phyloP scores from a whole-genome alignment of 2,329 filamentous ascomycete genomes.

The Pezizomycotina sp. region DNA sequence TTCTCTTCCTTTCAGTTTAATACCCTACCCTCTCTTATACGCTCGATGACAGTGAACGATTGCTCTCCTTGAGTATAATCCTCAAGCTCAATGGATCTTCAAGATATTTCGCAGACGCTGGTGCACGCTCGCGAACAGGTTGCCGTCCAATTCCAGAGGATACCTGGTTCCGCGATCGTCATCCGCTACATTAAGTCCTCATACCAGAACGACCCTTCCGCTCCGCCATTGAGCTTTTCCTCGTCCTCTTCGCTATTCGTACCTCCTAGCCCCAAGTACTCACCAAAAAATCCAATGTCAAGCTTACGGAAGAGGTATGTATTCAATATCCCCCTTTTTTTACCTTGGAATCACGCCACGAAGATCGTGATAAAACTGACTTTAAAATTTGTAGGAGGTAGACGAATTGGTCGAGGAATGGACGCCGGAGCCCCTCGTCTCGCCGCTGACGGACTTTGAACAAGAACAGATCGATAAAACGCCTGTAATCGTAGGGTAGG shows the following conservation, averaged over 20 bases:
- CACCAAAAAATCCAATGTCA: slow-evolving; percentile 84
- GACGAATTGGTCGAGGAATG: slow-evolving; percentile 94
- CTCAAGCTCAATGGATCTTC: slow-evolving; percentile 46
- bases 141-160: slow-evolving; percentile 59
- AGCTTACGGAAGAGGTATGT: slow-evolving; percentile 60
- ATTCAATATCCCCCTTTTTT: too few species aligned
- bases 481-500: slow-evolving; percentile 74
- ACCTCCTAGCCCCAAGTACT: slow-evolving; percentile 86
- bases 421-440: slow-evolving; percentile 81
- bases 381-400: slow-evolving; percentile 64
- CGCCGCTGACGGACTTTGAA: slow-evolving; percentile 56
- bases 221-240: slow-evolving; percentile 77
- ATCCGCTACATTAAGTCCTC: slow-evolving; percentile 91
- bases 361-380: too few species aligned
- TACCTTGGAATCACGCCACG: background rate
- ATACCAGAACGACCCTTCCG: slow-evolving; percentile 96
- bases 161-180: slow-evolving; percentile 86
- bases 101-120: slow-evolving; percentile 39
- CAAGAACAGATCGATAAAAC: slow-evolving; percentile 67
- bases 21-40: too few species aligned
- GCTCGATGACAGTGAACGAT: too few species aligned
- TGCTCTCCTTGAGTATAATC: too few species aligned
- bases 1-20: too few species aligned
- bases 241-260: slow-evolving; percentile 90
- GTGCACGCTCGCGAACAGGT: slow-evolving; percentile 40